A percentile compares a stretch with the other conserved stretches of the same genome.
Evolutionary conservation across 768 basidiomycete genomes (phyloP).

Genomic region (Paxillus involutus): DNA sequence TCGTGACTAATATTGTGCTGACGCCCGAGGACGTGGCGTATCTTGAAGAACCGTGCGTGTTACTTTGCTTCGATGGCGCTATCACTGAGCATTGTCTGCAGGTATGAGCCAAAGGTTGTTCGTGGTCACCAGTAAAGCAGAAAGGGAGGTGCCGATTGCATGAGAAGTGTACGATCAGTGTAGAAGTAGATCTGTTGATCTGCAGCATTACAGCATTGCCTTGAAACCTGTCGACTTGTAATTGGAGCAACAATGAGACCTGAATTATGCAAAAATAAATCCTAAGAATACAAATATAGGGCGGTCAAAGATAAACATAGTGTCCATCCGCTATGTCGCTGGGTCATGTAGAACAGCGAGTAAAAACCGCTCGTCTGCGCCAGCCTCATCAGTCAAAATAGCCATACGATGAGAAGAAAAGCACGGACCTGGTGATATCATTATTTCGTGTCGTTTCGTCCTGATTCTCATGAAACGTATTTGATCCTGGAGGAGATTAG

Average conservation of each 20-base stretch:
- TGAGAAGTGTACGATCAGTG: neutral
- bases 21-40: constrained; percentile 30
- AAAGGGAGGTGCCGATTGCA: neutral
- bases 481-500: constrained; percentile 58
- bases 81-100: constrained; percentile 5
- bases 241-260: neutral
- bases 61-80: neutral
- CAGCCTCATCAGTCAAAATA: neutral
- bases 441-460: constrained; percentile 87
- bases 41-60: constrained; percentile 30
- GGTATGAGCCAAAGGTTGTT: constrained; percentile 19
- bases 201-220: neutral
- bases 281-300: constrained; percentile 14
- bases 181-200: constrained; percentile 3
- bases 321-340: constrained; percentile 34
- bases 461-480: constrained; percentile 88
- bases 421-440: constrained; percentile 80
- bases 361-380: constrained; percentile 72
- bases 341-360: constrained; percentile 86
- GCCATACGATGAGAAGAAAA: neutral
- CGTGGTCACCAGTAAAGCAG: constrained; percentile 15
- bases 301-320: neutral
- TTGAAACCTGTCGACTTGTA: neutral
- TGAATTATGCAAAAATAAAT: constrained; percentile 11
- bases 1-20: constrained; percentile 24